Evolutionary conservation across 768 basidiomycete species (phyloP), one percentile per base, ranked within the genome.

Genomic region (Leccinum imitatum): DNA sequence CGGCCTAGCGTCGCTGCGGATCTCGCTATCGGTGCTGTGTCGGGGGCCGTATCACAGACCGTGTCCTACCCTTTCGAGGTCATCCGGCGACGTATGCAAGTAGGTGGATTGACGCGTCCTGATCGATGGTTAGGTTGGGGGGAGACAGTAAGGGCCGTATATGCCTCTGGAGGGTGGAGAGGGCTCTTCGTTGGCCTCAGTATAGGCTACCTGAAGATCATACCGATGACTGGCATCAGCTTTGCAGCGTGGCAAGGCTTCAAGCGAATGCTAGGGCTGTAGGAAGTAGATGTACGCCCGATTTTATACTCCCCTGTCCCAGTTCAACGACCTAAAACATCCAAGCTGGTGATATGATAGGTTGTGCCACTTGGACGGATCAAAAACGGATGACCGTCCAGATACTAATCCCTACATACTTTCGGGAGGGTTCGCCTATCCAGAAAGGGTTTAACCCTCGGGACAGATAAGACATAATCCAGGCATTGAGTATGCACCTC

Each of bases 51-150:
- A 61, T 87, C 89, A 6, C 95, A 98, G 76, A 96, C 94, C 2
- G 86, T 84, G 15, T 92, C 91, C 35, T 98, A 98, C 73, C 96
- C 96, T 4, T 93, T 98, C 70, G 96, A 98, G 70, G 89, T 98
- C 56, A 81, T 95, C 21, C 84, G 96, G 53, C 78, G 96, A 63
- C 82, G 93, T 56, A 96, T 97, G 93, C 95, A 98, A 75, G 93
- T 98, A 3, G 95, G 94, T 3, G 94, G 95, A 3, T 80, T 92
- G 44, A 87, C 87, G 19, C 79, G 79, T 44, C 91, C 91, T 0
- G 87, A 88, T 65, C 79, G 85, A 39, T 93, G 90, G 84, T 70
- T 95, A 25, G 80, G 85, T 3, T 93, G 90, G 44, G 44, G 19
- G 54, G 93, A 96, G 76, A 94, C 92, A 0, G 80, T 86, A n/a